Conservation (phyloP, 192 early-diverging fungal species). For the Podila verticillata region DNA sequence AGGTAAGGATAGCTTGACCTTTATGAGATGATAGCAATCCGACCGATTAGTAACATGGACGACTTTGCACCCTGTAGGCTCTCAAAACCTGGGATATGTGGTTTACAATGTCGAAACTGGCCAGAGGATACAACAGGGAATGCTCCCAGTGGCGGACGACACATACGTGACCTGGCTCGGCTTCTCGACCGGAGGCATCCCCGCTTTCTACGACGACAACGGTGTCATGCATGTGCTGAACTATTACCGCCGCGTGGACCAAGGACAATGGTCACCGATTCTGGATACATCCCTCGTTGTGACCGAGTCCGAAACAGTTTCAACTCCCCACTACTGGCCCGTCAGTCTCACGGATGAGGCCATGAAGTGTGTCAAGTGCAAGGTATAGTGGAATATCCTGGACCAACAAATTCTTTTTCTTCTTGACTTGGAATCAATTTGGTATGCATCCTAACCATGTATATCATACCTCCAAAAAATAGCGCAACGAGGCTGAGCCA, state of each 20-base stretch:
- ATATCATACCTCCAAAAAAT: neutral
- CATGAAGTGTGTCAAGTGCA: conserved; percentile 79
- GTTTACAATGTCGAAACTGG: conserved; percentile 67
- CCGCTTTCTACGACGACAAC: conserved; percentile 81
- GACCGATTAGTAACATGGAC: no score
- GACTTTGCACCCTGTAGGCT: conserved; percentile 24
- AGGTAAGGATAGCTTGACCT: conserved; percentile 39
- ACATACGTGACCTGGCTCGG: conserved; percentile 82
- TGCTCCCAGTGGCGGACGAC: conserved; percentile 70
- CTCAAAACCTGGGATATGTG: conserved; percentile 69
- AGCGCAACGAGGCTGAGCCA: conserved; percentile 69
- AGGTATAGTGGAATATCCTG: conserved; percentile 47
- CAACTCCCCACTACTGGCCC: conserved; percentile 78
- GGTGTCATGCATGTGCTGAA: conserved; percentile 81
- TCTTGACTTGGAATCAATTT: neutral
- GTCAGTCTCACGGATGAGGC: conserved; percentile 77
- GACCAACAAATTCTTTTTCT: neutral
- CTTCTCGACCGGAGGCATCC: conserved; percentile 82
- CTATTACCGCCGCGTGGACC: conserved; percentile 67
- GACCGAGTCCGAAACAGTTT: conserved; percentile 33
- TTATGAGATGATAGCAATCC: neutral
- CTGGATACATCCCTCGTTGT: conserved; percentile 65
- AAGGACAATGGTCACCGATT: conserved; percentile 85
- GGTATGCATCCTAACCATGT: neutral
- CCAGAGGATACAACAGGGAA: conserved; percentile 64